Evolutionary conservation across 2,329 filamentous ascomycete species (phyloP), one percentile per base, ranked within the genome.

Genomic region (Samsoniella hepiali): DNA sequence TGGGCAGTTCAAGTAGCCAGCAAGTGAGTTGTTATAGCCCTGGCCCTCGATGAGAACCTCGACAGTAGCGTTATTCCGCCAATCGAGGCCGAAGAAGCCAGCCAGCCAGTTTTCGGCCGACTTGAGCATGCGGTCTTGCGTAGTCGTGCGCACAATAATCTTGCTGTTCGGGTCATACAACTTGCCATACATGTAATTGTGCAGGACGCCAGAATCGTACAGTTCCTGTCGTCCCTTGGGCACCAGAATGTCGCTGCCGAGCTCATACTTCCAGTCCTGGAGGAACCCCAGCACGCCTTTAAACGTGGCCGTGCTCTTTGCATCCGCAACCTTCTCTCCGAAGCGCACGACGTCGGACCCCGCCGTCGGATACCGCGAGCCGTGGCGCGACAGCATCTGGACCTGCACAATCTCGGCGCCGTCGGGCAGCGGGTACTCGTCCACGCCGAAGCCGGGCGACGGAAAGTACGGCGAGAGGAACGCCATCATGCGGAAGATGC

Each of bases 71-170:
- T 91, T 90, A 36, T 86, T 81, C 1, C 86, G 82, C 89, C 89
- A 93, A 54, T 88, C 84, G 0, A 91, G 81, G 0, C 90, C 90
- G 70, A 93, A 93, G 77, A 93, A 93, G 0, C 90, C 90, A 6
- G 89, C 88, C 71, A 92, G 77, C 75, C 91, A 93, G 73, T 93
- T 89, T 73, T 93, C 89, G 3, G 89, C 89, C 45, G 84, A 88
- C 72, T 92, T 88, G 29, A 89, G 78, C 90, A 93, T 93, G 31
- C 90, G 85, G 71, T 91, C 86, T 72, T 93, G 88, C 1, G 89
- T 91, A 60, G 89, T 91, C 1, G 89, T 91, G 34, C 90, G 82
- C 17, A 86, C 88, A 63, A 92, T 84, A 65, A 93, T 86, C 76
- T 91, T 92, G 74, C 82, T 88, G 63, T 84, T 82, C 5, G 89